Conservation (phyloP, 192 early-diverging fungal species). For the Podila clonocystis region DNA sequence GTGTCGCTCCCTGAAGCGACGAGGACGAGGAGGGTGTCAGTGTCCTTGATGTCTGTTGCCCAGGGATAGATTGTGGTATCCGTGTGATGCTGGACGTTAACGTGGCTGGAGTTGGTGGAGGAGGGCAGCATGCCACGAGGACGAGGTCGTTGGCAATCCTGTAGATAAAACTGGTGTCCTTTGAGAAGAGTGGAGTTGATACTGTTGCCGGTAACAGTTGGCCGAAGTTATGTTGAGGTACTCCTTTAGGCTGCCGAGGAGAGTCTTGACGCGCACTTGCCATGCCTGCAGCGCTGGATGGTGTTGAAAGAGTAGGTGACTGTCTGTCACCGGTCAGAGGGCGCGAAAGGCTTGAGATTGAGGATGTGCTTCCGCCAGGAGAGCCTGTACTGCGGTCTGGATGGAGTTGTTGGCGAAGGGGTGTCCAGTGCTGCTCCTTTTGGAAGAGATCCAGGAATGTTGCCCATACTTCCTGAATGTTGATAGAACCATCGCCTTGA, state of each 20-base stretch:
- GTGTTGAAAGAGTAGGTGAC: too few relatives aligned
- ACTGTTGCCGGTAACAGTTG: neutral
- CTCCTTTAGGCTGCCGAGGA: neutral
- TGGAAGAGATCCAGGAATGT: constrained; percentile 37
- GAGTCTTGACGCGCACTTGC: neutral
- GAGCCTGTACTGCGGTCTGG: neutral
- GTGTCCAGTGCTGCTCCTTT: constrained; percentile 19
- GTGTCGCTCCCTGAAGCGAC: neutral
- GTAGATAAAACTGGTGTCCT: constrained; percentile 30
- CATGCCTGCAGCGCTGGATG: too few relatives aligned
- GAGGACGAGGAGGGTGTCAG: neutral
- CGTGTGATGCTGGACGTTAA: constrained; percentile 12
- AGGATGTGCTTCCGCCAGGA: neutral
- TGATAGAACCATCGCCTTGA: neutral
- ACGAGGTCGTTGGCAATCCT: constrained; percentile 23
- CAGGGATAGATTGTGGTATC: constrained; percentile 18
- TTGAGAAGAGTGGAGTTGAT: constrained; percentile 16
- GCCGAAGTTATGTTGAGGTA: neutral
- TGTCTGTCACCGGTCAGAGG: too few relatives aligned
- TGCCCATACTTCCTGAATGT: constrained; percentile 35
- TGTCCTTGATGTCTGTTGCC: neutral
- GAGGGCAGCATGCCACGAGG: constrained; percentile 31
- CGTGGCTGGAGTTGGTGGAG: constrained; percentile 18
- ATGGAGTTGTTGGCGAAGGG: neutral
- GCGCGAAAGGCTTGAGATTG: neutral